A percentile compares a stretch with the other conserved stretches of the same genome.
Evolutionary conservation across 306 rosid genomes (phyloP).

Genomic region (Inga laurina): DNA sequence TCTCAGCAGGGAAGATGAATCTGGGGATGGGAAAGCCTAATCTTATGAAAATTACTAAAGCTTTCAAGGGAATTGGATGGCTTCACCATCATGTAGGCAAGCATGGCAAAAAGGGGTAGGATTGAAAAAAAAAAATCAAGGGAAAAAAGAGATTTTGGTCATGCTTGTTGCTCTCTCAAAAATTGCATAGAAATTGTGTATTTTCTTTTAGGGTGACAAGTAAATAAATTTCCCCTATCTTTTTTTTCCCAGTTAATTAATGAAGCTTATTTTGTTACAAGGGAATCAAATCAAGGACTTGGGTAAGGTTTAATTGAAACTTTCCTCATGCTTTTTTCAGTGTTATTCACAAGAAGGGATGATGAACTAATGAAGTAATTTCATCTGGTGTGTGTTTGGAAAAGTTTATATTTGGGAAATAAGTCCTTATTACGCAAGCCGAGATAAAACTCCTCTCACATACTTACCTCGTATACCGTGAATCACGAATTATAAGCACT

Average conservation of each 20-base stretch:
- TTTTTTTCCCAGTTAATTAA: not conserved
- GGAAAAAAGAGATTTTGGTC: not conserved
- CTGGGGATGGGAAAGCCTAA: conserved; percentile 89
- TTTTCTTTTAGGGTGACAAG: conserved; percentile 28
- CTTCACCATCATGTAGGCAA: conserved; percentile 64
- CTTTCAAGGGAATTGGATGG: conserved; percentile 89
- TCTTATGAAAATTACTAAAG: conserved; percentile 78
- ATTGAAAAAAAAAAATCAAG: conserved; percentile 6
- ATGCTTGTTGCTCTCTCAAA: conserved; percentile 25
- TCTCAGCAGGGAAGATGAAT: conserved; percentile 91
- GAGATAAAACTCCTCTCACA: too few species aligned
- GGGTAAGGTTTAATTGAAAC: not conserved
- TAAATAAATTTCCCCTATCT: conserved; percentile 47
- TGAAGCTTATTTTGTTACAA: not conserved
- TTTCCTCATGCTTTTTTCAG: not conserved
- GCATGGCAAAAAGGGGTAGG: conserved; percentile 66
- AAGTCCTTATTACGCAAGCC: too few species aligned
- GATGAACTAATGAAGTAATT: not conserved
- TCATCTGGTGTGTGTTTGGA: too few species aligned
- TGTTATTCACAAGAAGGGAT: not conserved
- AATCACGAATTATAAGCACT: too few species aligned
- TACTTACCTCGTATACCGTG: too few species aligned
- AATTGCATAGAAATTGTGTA: conserved; percentile 43
- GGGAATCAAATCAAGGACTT: not conserved
- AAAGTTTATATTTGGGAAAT: too few species aligned